A percentile compares a stretch with the other conserved stretches of the same genome.
phyloP scores from a whole-genome alignment of 768 basidiomycete genomes.

The Tylopilus felleus region DNA sequence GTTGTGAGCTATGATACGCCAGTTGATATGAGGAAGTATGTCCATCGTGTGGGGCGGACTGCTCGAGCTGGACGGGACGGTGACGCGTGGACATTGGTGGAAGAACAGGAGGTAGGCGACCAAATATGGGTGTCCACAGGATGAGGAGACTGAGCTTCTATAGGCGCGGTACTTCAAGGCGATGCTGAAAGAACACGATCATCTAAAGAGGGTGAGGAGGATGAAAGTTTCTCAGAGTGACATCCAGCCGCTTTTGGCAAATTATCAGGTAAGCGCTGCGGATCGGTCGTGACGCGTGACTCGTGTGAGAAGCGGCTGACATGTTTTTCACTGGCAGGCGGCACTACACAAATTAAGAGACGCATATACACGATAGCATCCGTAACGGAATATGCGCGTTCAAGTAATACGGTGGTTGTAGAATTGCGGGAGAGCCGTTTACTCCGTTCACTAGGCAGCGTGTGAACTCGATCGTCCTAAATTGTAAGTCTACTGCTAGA shows the following conservation, averaged over 20 bases:
- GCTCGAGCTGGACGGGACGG: conserved; percentile 89
- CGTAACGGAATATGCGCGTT: neutral
- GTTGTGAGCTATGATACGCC: conserved; percentile 96
- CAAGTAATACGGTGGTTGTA: neutral
- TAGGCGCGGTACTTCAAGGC: conserved; percentile 87
- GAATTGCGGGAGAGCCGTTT: neutral
- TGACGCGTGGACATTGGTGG: conserved; percentile 92
- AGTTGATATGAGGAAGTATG: conserved; percentile 97
- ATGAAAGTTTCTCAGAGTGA: conserved; percentile 62
- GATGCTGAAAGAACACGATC: conserved; percentile 71
- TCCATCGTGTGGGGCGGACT: conserved; percentile 95
- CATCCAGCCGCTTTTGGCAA: conserved; percentile 47
- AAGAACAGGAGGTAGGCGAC: conserved; percentile 77
- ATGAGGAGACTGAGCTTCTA: conserved; percentile 1
- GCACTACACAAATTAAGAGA: conserved; percentile 31
- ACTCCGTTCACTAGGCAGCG: no score
- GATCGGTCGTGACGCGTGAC: neutral
- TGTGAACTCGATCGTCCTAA: no score
- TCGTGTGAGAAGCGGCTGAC: neutral
- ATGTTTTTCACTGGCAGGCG: conserved; percentile 19
- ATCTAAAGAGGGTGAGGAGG: conserved; percentile 66
- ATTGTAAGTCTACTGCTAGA: no score
- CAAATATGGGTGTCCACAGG: neutral
- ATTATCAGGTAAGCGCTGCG: conserved; percentile 70
- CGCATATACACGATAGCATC: conserved; percentile 20